Percentiles rank a stretch among this genome's conserved stretches.
Evolutionary conservation across 73 alveolate species (phyloP).

Genomic region (Uronychia binucleata): DNA sequence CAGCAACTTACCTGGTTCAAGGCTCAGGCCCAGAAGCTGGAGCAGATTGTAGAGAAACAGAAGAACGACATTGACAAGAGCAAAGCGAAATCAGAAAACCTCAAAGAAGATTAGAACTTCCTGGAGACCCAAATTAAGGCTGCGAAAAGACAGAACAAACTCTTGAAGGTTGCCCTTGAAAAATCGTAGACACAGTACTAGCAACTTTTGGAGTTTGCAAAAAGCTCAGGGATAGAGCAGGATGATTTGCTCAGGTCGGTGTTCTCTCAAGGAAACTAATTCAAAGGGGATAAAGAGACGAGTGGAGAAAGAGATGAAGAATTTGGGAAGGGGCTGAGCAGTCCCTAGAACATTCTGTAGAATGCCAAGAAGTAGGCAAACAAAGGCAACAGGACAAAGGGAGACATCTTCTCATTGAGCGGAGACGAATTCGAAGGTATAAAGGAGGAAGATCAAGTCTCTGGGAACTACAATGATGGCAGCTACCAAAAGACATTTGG

Average conservation of each 20-base stretch:
- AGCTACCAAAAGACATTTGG: neutral
- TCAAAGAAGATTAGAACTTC: slow-evolving; percentile 40
- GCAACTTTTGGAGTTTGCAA: neutral
- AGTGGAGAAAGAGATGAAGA: neutral
- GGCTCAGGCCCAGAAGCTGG: slow-evolving; percentile 22
- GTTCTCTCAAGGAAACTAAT: neutral
- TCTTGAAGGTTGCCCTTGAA: slow-evolving; percentile 36
- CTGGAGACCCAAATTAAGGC: slow-evolving; percentile 56
- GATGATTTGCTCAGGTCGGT: slow-evolving; percentile 23
- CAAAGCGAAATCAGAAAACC: neutral
- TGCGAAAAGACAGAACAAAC: slow-evolving; percentile 46
- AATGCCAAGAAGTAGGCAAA: neutral
- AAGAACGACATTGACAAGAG: slow-evolving; percentile 27
- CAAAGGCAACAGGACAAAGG: neutral
- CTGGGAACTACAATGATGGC: neutral
- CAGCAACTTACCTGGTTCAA: slow-evolving; percentile 35
- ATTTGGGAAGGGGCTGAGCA: slow-evolving; percentile 19
- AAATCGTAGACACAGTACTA: slow-evolving; percentile 17
- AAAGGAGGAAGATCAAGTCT: neutral
- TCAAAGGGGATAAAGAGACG: neutral
- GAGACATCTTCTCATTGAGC: too few species aligned
- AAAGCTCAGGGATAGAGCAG: slow-evolving; percentile 12
- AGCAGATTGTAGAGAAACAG: slow-evolving; percentile 15
- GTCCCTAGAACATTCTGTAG: neutral
- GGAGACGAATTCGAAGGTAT: neutral